Evolutionary conservation across 768 basidiomycete species (phyloP).

Genomic region (Hemileccinum impolitum): DNA sequence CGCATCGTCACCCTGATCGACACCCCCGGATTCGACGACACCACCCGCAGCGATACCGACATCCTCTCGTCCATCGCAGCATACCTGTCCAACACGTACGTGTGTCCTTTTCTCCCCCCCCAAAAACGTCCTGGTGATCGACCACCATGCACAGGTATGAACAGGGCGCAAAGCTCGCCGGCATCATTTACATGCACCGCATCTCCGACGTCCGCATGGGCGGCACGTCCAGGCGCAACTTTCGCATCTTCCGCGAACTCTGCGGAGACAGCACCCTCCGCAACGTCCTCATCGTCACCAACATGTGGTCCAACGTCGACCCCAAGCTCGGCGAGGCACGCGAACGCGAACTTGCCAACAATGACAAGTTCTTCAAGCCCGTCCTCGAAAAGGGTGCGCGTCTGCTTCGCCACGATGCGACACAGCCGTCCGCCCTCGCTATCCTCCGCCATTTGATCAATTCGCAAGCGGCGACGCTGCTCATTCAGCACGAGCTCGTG

Average conservation of each 20-base stretch:
- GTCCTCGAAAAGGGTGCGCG: slow-evolving; percentile 48
- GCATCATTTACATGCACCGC: slow-evolving; percentile 55
- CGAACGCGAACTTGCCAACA: slow-evolving; percentile 42
- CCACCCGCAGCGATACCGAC: slow-evolving; percentile 45
- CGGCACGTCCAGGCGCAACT: slow-evolving; percentile 49
- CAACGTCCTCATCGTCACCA: slow-evolving; percentile 52
- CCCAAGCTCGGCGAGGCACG: slow-evolving; percentile 38
- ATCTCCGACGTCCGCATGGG: slow-evolving; percentile 51
- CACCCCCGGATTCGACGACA: slow-evolving; percentile 63
- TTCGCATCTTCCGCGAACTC: slow-evolving; percentile 48
- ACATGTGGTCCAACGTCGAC: slow-evolving; percentile 48
- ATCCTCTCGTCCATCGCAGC: slow-evolving; percentile 49
- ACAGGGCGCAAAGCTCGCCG: slow-evolving; percentile 41
- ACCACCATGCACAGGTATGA: slow-evolving; percentile 23
- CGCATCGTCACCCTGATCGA: slow-evolving; percentile 48
- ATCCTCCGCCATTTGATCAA: slow-evolving; percentile 43
- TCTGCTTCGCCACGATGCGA: slow-evolving; percentile 41
- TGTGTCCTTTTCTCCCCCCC: neutral
- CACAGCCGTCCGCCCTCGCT: slow-evolving; percentile 37
- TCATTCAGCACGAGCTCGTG: slow-evolving; percentile 56
- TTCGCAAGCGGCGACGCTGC: slow-evolving; percentile 40
- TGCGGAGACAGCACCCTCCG: slow-evolving; percentile 49
- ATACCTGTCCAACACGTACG: slow-evolving; percentile 33
- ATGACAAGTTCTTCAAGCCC: slow-evolving; percentile 49
- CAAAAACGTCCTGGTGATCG: neutral